These are phyloP conservation scores for Candida orba DNA, from an alignment of 805 yeast species.

Conservation along the genomic window DNA sequence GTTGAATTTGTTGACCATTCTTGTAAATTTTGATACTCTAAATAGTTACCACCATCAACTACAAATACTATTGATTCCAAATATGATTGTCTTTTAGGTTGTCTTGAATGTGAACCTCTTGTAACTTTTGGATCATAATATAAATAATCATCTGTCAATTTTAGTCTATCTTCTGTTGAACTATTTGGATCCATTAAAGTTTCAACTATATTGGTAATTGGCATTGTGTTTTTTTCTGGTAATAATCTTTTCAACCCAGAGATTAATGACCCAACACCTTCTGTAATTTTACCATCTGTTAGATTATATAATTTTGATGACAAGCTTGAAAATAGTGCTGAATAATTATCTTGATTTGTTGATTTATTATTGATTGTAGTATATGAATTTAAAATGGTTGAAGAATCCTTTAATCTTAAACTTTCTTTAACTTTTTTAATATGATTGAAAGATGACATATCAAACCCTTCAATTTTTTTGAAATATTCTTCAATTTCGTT, in stretches of 20 bases:
- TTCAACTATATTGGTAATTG: slow-evolving; percentile 86
- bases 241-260: slow-evolving; percentile 80
- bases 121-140: slow-evolving; percentile 83
- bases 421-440: slow-evolving; percentile 77
- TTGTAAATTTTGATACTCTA: slow-evolving; percentile 89
- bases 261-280: slow-evolving; percentile 84
- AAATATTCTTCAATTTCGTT: slow-evolving; percentile 60
- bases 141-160: slow-evolving; percentile 80
- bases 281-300: slow-evolving; percentile 75
- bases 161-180: slow-evolving; percentile 55
- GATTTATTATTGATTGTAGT: slow-evolving; percentile 19
- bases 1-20: slow-evolving; percentile 59
- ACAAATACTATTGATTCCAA: slow-evolving; percentile 83
- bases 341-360: slow-evolving; percentile 25
- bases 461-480: slow-evolving; percentile 44
- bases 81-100: slow-evolving; percentile 78
- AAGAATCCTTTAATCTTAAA: slow-evolving; percentile 43
- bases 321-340: slow-evolving; percentile 63
- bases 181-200: slow-evolving; percentile 79
- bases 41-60: slow-evolving; percentile 94
- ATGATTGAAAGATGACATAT: slow-evolving; percentile 53
- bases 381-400: slow-evolving; percentile 29
- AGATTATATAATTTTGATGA: slow-evolving; percentile 75
- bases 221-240: slow-evolving; percentile 83
- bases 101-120: slow-evolving; percentile 84